Evolutionary conservation across 2,329 filamentous ascomycete species (phyloP).

Genomic region (Fusarium albidum): DNA sequence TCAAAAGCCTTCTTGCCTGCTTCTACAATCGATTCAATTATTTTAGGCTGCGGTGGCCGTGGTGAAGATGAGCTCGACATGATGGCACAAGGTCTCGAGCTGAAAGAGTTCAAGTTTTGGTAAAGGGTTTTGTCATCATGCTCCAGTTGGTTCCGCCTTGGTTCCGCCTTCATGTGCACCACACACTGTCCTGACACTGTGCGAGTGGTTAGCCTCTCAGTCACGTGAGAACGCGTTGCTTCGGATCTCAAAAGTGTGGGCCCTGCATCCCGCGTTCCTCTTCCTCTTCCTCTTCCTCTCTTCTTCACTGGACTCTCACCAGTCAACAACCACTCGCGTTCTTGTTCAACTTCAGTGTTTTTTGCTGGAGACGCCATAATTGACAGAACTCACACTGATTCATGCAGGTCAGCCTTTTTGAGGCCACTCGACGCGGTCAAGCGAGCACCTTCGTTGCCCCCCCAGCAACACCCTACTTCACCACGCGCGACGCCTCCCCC

Average conservation of each 20-base stretch:
- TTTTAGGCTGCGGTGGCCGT: conserved; percentile 37
- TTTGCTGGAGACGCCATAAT: conserved; percentile 29
- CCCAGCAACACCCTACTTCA: conserved; percentile 20
- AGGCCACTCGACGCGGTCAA: conserved; percentile 31
- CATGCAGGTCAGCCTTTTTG: conserved; percentile 26
- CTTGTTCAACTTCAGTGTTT: conserved; percentile 22
- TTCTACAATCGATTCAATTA: conserved; percentile 47
- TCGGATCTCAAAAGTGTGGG: conserved; percentile 13
- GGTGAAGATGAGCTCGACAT: conserved; percentile 42
- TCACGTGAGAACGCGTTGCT: conserved; percentile 41
- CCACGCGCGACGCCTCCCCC: conserved; percentile 76
- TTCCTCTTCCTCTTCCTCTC: background rate
- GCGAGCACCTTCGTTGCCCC: conserved; percentile 56
- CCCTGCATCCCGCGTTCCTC: conserved; percentile 15
- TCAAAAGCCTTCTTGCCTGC: conserved; percentile 59
- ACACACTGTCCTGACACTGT: conserved; percentile 30
- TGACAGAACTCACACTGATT: conserved; percentile 14
- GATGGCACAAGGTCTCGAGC: background rate
- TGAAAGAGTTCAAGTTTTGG: conserved; percentile 20
- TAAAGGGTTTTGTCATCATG: conserved; percentile 35
- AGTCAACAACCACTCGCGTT: conserved; percentile 31
- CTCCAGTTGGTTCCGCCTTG: conserved; percentile 16
- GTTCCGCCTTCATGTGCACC: conserved; percentile 36
- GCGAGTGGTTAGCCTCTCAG: background rate
- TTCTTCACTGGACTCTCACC: conserved; percentile 10